Evolutionary conservation across 805 yeast genomes (phyloP), one percentile per base, ranked within the genome.

Genomic region (Lachancea nothofagi): DNA sequence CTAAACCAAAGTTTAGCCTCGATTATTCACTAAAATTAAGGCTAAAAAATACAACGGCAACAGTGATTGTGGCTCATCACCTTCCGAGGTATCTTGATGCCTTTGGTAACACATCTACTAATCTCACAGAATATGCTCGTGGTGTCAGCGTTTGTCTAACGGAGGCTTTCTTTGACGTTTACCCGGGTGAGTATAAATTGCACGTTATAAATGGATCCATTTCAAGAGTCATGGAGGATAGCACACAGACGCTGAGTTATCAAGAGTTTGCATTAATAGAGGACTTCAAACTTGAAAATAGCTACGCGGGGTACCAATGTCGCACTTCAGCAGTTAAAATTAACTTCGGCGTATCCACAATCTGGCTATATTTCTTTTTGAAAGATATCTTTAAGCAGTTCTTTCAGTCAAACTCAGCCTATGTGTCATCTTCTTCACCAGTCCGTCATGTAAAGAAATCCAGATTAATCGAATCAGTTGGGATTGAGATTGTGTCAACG

Each of bases 281-380:
- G 4, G 36, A 56, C 20, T 34, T 61, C 6, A 26, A 29, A 5
- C 3, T 56, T 4, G 32, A 26, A 8, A 18, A 18, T 1, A 21
- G 25, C 4, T 9, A 20, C 2, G 19, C 29, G 12, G 21, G 26
- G 3, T 20, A 41, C 2, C 14, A 7, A 8, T 19, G 53, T n/a
- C 25, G 12, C 10, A 27, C 58, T 9, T 62, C 64, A 1, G 34
- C 38, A 10, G 31, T 57, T 12, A 48, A 48, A 17, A n/a, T 55
- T 2, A 52, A 50, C 23, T 34, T 61, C 18, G 65, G 59, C 41
- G 51, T 58, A 6, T 53, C 51, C 41, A n/a, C 54, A 3, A 44
- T 59, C n/a, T 59, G 61, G 65, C 33, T 57, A 8, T 14, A 27
- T 3, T 53, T 49, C 36, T 57, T 48, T 27, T 23, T 53, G 13